Conservation (phyloP, 306 rosid species). For the Canavalia gladiata region DNA sequence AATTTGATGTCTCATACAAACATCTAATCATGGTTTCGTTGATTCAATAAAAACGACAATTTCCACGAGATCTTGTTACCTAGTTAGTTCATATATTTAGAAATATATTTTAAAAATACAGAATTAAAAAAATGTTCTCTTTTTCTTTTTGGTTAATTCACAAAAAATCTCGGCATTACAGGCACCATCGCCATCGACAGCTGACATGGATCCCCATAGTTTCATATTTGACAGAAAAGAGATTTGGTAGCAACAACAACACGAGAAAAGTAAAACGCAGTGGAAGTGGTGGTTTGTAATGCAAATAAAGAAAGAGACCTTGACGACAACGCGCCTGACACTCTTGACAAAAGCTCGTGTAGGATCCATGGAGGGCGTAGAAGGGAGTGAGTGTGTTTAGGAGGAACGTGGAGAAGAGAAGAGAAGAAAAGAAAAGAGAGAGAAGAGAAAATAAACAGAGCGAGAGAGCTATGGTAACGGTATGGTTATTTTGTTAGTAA, state of each 20-base stretch:
- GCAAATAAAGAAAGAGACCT: constrained; percentile 40
- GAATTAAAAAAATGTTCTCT: too few species aligned
- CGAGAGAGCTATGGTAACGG: not conserved
- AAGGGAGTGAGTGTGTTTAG: not conserved
- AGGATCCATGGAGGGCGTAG: constrained; percentile 52
- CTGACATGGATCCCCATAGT: too few species aligned
- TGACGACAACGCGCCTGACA: constrained; percentile 63
- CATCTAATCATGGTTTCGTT: not conserved
- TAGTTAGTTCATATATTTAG: not conserved
- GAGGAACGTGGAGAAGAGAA: not conserved
- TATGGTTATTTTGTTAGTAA: not conserved
- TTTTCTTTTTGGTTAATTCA: too few species aligned
- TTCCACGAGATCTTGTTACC: not conserved
- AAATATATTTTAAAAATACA: not conserved
- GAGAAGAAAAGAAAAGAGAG: not conserved
- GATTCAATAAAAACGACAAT: not conserved
- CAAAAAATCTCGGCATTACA: too few species aligned
- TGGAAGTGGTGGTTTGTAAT: not conserved
- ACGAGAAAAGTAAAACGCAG: not conserved
- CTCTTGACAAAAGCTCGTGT: constrained; percentile 56
- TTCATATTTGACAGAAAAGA: too few species aligned
- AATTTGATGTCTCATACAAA: not conserved
- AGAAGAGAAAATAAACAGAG: not conserved
- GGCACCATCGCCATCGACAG: too few species aligned
- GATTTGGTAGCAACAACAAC: not conserved